These are phyloP conservation scores for Linum trigynum DNA, from an alignment of 345 rosid species.

Conservation along the genomic window DNA sequence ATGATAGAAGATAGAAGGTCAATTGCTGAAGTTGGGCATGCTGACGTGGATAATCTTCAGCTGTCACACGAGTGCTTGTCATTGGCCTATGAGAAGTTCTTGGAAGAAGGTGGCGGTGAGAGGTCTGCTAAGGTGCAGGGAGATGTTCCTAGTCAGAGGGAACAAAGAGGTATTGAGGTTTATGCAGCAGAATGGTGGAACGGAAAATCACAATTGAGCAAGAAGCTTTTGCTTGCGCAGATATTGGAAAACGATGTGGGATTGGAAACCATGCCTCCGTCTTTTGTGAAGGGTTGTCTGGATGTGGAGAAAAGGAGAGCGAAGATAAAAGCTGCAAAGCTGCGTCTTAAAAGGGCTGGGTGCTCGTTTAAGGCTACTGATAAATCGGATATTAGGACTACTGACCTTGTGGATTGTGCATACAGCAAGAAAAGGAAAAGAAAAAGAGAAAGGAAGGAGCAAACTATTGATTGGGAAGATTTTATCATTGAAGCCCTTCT, in stretches of 20 bases:
- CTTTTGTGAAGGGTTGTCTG: conserved; percentile 43
- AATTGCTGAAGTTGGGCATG: conserved; percentile 2
- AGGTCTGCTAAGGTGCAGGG: conserved; percentile 9
- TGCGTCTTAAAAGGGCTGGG: conserved; percentile 41
- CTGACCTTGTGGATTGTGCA: conserved; percentile 7
- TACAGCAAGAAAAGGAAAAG: conserved; percentile 32
- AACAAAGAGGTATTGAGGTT: conserved; percentile 16
- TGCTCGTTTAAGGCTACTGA: conserved; percentile 22
- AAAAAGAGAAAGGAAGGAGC: conserved; percentile 26
- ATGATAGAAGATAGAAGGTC: conserved; percentile 19
- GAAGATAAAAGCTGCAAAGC: conserved; percentile 60
- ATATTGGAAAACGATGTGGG: conserved; percentile 72
- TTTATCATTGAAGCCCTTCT: conserved; percentile 71
- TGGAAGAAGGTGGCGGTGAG: conserved; percentile 18
- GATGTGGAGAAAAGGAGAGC: conserved; percentile 44
- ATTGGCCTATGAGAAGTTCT: conserved; percentile 32
- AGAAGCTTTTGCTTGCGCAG: conserved; percentile 54
- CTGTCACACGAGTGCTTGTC: conserved; percentile 44
- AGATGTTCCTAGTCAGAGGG: conserved; percentile 7
- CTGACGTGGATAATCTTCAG: conserved; percentile 20
- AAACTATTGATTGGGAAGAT: conserved; percentile 75
- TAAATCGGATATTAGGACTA: conserved; percentile 8
- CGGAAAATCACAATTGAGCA: conserved; percentile 61
- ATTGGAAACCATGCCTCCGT: conserved; percentile 50
- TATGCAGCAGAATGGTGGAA: conserved; percentile 60